Conservation (phyloP, 306 rosid species). For the Quercus berberidifolia region DNA sequence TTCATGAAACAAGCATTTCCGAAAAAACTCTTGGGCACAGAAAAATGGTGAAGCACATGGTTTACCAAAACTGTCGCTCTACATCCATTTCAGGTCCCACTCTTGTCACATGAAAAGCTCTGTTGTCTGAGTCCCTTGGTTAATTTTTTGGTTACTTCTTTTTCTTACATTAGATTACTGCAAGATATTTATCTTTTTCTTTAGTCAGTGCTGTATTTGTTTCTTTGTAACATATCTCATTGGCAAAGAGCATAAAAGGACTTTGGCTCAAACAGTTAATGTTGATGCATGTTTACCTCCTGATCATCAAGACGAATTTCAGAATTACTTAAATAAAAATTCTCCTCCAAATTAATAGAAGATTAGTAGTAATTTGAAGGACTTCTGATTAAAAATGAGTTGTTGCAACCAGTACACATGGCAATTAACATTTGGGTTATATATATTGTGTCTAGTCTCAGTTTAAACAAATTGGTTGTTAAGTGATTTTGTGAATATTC, state of each 20-base stretch:
- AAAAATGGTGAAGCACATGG: conserved; percentile 41
- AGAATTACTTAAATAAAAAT: neutral
- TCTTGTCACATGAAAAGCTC: conserved; percentile 5
- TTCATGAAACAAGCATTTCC: conserved; percentile 18
- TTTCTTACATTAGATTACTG: neutral
- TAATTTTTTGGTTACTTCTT: neutral
- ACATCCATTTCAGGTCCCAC: conserved; percentile 33
- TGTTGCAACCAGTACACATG: neutral
- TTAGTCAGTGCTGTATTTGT: neutral
- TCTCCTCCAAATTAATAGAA: neutral
- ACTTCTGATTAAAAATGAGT: neutral
- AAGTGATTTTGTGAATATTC: neutral
- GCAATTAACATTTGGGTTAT: neutral
- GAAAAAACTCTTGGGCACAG: conserved; percentile 15
- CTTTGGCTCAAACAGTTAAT: neutral
- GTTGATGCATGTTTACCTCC: neutral
- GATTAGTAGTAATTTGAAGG: neutral
- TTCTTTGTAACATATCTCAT: neutral
- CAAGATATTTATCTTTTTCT: neutral
- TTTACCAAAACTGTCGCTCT: conserved; percentile 41
- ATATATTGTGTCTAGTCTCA: neutral
- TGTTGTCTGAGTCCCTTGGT: neutral
- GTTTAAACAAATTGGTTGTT: neutral
- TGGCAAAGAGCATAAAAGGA: neutral
- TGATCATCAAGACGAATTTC: neutral